Evolutionary conservation across 1,139 yeast species (phyloP).

Genomic region (Magnusiomyces sp.): DNA sequence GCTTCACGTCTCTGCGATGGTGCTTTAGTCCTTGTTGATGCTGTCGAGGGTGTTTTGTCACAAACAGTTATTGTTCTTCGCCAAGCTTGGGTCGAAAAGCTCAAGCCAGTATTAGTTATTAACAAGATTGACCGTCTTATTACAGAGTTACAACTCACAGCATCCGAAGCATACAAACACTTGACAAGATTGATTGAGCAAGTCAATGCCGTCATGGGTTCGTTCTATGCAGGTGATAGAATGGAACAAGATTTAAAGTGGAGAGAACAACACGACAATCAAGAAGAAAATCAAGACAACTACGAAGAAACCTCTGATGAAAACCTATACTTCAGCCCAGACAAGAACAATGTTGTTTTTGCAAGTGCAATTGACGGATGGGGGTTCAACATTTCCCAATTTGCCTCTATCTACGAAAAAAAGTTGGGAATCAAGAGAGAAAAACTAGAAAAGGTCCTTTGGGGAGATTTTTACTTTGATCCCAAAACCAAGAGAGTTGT

Average conservation of each 20-base stretch:
- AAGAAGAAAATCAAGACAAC: conserved; percentile 41
- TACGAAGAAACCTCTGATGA: conserved; percentile 73
- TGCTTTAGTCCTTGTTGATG: conserved; percentile 84
- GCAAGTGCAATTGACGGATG: conserved; percentile 96
- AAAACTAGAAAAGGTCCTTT: conserved; percentile 74
- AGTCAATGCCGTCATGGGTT: conserved; percentile 89
- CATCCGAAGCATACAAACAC: conserved; percentile 80
- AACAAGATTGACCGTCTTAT: conserved; percentile 88
- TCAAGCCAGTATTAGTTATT: conserved; percentile 82
- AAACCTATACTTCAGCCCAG: conserved; percentile 83
- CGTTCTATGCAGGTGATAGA: conserved; percentile 87
- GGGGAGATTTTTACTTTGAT: conserved; percentile 93
- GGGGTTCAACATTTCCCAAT: conserved; percentile 90
- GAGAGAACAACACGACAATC: conserved; percentile 48
- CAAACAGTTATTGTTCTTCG: conserved; percentile 92
- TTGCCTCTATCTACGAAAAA: conserved; percentile 77
- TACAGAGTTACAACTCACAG: conserved; percentile 71
- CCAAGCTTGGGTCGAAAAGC: conserved; percentile 91
- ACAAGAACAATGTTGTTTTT: conserved; percentile 82
- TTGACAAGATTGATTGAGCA: conserved; percentile 74
- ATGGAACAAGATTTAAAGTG: conserved; percentile 83
- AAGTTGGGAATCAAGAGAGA: conserved; percentile 79
- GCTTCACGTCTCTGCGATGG: conserved; percentile 96
- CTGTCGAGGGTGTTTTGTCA: conserved; percentile 93
- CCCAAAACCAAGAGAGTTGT: conserved; percentile 76